phyloP scores from a whole-genome alignment of 2,329 filamentous ascomycete genomes.

The Hypomyces perniciosus region DNA sequence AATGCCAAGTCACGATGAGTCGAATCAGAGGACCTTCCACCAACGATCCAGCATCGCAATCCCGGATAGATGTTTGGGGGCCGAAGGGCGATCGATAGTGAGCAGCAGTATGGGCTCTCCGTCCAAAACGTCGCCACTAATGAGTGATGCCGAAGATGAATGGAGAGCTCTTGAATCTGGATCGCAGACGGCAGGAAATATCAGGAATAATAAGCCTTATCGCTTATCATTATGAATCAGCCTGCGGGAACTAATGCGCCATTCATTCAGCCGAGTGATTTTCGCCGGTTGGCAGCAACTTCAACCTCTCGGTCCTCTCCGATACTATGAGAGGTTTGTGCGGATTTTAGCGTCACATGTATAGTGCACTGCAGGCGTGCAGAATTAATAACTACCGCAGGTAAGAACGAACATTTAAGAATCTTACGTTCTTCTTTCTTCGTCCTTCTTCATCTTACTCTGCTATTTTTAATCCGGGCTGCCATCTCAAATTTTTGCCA shows the following conservation, averaged over 20 bases:
- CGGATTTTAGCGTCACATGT: constrained; percentile 24
- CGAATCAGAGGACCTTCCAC: no score
- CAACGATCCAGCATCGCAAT: no score
- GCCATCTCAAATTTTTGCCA: no score
- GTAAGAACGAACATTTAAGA: constrained; percentile 9
- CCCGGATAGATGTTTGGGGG: no score
- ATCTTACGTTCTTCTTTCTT: constrained; percentile 1
- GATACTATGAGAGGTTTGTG: constrained; percentile 27
- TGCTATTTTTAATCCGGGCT: neutral
- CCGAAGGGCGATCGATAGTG: no score
- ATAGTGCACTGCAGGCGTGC: neutral
- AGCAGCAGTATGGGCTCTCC: no score
- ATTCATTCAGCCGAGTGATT: neutral
- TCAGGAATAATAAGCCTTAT: no score
- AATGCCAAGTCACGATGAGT: no score
- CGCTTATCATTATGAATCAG: no score
- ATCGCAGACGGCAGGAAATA: neutral
- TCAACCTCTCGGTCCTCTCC: constrained; percentile 1
- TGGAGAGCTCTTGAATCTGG: neutral
- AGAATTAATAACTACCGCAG: neutral
- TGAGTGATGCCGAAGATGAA: no score
- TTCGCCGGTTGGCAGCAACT: neutral
- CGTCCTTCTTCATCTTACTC: constrained; percentile 1
- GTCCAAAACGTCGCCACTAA: no score
- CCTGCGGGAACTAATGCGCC: neutral